phyloP scores from a whole-genome alignment of 805 yeast species.

The Saturnispora sekii region DNA sequence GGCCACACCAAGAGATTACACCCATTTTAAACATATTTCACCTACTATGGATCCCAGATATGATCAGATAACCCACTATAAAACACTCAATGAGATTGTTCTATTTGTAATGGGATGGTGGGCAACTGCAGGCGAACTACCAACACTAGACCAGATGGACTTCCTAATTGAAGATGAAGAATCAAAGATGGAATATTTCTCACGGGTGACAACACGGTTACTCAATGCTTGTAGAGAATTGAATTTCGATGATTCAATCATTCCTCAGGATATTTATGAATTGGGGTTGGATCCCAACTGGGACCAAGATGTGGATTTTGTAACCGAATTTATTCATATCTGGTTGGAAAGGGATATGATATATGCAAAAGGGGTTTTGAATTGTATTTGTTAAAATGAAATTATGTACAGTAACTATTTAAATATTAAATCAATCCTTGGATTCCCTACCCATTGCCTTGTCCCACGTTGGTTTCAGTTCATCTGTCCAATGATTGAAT shows the following conservation, averaged over 20 bases:
- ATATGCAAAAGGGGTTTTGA: conserved; percentile 29
- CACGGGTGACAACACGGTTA: conserved; percentile 14
- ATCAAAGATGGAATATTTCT: conserved; percentile 27
- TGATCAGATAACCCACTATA: conserved; percentile 13
- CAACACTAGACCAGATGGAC: conserved; percentile 9
- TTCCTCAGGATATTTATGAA: conserved; percentile 35
- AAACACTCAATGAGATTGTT: conserved; percentile 26
- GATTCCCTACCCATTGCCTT: conserved; percentile 53
- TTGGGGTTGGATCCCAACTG: conserved; percentile 54
- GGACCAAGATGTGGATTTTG: conserved; percentile 34
- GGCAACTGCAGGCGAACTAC: conserved; percentile 73
- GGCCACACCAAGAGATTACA: conserved; percentile 31
- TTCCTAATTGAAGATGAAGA: conserved; percentile 27
- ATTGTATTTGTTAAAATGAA: conserved; percentile 25
- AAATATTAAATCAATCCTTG: neutral
- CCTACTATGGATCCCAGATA: neutral
- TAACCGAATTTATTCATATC: conserved; percentile 30
- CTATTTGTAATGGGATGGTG: conserved; percentile 74
- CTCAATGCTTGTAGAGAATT: too few species aligned
- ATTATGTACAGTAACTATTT: neutral
- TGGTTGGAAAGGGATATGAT: conserved; percentile 41
- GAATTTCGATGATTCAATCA: conserved; percentile 13
- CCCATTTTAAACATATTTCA: conserved; percentile 25
- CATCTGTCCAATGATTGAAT: conserved; percentile 44
- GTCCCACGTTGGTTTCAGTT: conserved; percentile 49